phyloP scores from a whole-genome alignment of 345 rosid species.

The Citrus cavaleriei region DNA sequence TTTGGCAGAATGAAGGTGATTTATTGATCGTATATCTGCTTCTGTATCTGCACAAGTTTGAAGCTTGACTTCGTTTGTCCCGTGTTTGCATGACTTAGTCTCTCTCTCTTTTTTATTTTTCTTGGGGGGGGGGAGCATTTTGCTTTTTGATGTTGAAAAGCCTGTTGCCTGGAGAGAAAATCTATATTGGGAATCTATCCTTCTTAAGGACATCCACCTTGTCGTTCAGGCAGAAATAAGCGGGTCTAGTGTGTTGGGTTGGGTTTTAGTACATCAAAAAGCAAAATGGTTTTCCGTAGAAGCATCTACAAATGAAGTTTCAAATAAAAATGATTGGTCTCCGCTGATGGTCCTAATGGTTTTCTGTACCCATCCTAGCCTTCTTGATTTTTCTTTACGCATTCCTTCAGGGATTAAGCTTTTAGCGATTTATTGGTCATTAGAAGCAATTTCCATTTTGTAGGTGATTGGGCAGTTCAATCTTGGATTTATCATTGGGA shows the following conservation, averaged over 20 bases:
- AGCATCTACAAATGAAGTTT: neutral
- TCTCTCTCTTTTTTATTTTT: neutral
- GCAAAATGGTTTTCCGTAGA: neutral
- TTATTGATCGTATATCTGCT: slow-evolving; percentile 5
- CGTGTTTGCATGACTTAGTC: neutral
- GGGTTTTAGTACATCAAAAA: neutral
- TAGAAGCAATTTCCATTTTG: slow-evolving; percentile 8
- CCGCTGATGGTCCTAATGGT: neutral
- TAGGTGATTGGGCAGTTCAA: slow-evolving; percentile 97
- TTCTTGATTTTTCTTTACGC: slow-evolving; percentile 3
- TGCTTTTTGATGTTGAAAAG: neutral
- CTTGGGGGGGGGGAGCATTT: neutral
- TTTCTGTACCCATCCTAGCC: neutral
- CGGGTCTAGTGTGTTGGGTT: slow-evolving; percentile 1
- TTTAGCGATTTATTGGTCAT: neutral
- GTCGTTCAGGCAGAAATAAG: slow-evolving; percentile 9
- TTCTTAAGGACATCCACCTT: neutral
- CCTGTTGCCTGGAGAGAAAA: neutral
- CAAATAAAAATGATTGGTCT: neutral
- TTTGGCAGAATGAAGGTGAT: slow-evolving; percentile 86
- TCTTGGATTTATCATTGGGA: slow-evolving; percentile 95
- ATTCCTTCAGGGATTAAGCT: neutral
- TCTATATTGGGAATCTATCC: neutral
- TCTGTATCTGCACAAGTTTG: neutral
- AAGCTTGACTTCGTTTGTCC: neutral